These are phyloP conservation scores for Poa pratensis DNA, from an alignment of 176 grass and related monocot species.

Conservation along the genomic window DNA sequence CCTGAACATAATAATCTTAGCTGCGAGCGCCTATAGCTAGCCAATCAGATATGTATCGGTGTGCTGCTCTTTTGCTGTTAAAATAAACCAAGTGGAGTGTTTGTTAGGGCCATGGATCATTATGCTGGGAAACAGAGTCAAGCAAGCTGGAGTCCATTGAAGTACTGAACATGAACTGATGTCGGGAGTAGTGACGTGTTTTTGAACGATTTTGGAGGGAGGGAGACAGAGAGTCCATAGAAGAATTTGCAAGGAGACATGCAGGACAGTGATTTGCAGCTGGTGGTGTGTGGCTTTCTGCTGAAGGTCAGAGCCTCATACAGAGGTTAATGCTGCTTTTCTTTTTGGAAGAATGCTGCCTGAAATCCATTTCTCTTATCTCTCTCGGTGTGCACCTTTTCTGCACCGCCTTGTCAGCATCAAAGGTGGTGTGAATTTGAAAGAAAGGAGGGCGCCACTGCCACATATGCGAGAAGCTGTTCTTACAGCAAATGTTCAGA, in stretches of 20 bases:
- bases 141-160: constrained; percentile 5
- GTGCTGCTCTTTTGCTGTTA: not conserved
- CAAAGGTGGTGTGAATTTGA: too few relatives aligned
- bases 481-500: too few relatives aligned
- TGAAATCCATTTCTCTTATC: too few relatives aligned
- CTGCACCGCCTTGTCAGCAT: too few relatives aligned
- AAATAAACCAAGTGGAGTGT: constrained; percentile 1
- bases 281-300: constrained; percentile 11
- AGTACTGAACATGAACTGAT: not conserved
- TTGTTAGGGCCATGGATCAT: constrained; percentile 21
- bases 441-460: too few relatives aligned
- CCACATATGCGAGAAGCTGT: too few relatives aligned
- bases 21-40: not conserved
- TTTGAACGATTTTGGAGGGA: constrained; percentile 49
- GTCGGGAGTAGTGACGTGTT: constrained; percentile 6
- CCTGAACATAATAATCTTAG: not conserved
- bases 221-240: not conserved
- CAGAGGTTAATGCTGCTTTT: too few relatives aligned
- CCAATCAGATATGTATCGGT: not conserved
- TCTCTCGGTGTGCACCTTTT: too few relatives aligned
- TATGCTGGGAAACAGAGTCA: constrained; percentile 14
- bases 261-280: constrained; percentile 32
- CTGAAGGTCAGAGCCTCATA: constrained; percentile 2
- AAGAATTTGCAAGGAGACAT: constrained; percentile 29
- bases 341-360: too few relatives aligned